Base-by-base conservation (phyloP, 73 alveolate species). In the Paraurostyla sp. region DNA sequence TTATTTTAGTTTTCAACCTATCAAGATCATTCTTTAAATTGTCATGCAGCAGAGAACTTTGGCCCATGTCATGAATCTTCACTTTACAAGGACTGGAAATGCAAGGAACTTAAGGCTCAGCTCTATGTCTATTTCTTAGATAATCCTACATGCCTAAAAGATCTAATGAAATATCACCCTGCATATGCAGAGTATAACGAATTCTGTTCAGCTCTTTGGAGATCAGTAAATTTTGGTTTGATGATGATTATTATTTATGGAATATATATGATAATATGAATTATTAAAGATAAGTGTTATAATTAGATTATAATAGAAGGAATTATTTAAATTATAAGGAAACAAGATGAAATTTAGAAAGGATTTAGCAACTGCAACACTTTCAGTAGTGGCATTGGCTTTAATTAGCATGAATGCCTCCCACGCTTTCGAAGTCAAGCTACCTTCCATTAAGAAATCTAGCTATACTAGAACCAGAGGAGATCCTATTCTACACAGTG, bases 61-160 rank as follows among this genome's bases (percentile, higher is more conserved):
- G 93, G 93, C 40, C 83, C 87, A 0, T 85, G 93, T 43, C 58
- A 43, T 42, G 65, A 85, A 18, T 22, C 41, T 29, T 2, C 25
- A 29, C 41, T 71, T 9, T 85, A 50, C 29, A 45, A 71, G 23
- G 83, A 69, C 23, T 85, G 83, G 63, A 85, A 52, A 73, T 89
- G 94, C 45, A 48, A 88, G 18, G 94, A 89, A 38, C 25, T 89
- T 9, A 73, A 80, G 52, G 94, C 94, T 3, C 56, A 68, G 20
- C 73, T 42, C 30, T 89, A 80, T 63, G 91, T 89, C 0, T 89
- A 89, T 13, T 48, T 80, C 32, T 38, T 89, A 6, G 84, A 89
- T 38, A 65, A 63, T 18, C 94, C 94, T 1, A 27, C 23, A 0
- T 89, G 94, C 32, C 58, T 89, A 43, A 32, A 62, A 1, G 62